Conservation (phyloP, 2,329 filamentous ascomycete genomes). For the Ophidiomyces ophidiicola region DNA sequence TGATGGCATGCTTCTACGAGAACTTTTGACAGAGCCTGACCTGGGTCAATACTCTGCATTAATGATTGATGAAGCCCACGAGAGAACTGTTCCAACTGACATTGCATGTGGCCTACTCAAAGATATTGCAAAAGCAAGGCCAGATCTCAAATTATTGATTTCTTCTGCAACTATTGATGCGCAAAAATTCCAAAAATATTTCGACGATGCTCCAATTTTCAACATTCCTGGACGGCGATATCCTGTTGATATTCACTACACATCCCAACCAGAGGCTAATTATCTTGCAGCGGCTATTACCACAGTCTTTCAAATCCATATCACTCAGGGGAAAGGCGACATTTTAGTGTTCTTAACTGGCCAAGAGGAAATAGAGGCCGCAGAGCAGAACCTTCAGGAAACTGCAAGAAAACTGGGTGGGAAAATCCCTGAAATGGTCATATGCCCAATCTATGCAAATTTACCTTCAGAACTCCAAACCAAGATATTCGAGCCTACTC, state of each 20-base stretch:
- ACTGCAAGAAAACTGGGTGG: conserved; percentile 76
- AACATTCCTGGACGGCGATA: conserved; percentile 84
- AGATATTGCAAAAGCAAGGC: conserved; percentile 69
- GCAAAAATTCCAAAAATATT: conserved; percentile 81
- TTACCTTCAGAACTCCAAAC: conserved; percentile 79
- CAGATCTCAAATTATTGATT: conserved; percentile 80
- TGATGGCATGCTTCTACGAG: conserved; percentile 83
- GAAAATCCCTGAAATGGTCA: conserved; percentile 72
- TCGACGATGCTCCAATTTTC: conserved; percentile 86
- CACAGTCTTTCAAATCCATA: conserved; percentile 90
- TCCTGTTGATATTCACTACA: conserved; percentile 85
- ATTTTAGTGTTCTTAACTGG: conserved; percentile 92
- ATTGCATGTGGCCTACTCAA: conserved; percentile 80
- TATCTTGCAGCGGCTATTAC: conserved; percentile 85
- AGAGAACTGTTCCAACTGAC: conserved; percentile 81
- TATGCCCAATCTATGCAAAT: conserved; percentile 90
- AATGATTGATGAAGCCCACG: conserved; percentile 97
- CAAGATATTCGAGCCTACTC: conserved; percentile 90
- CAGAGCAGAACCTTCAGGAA: conserved; percentile 70
- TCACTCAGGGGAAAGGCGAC: conserved; percentile 70
- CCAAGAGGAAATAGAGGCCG: conserved; percentile 89
- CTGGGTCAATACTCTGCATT: conserved; percentile 70
- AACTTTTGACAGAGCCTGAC: conserved; percentile 80
- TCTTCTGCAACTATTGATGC: conserved; percentile 93
- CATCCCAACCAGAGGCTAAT: conserved; percentile 80